Base-by-base conservation (phyloP, 1,284 basidiomycete species). In the Leccinum fuscescens region DNA sequence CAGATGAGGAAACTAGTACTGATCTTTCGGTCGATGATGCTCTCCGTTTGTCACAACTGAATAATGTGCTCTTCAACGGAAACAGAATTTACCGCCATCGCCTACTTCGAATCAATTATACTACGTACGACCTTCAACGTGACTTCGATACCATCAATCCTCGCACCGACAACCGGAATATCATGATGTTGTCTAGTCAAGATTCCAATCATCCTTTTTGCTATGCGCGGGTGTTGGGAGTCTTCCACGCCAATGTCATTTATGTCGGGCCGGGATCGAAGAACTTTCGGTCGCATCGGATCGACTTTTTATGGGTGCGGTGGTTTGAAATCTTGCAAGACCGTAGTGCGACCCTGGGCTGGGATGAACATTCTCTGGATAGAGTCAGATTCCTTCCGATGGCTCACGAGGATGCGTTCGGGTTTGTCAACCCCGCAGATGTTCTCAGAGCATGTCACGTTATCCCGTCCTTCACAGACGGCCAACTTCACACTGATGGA, bases 331-430 rank as follows among this genome's bases (percentile, higher is more conserved):
- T 50, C 6, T 14, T 56, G 4, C 22, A 50, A 11, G 53, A 60
- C 12, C 14, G 35, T 7, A 37, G 35, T 37, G 35, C 35, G 35
- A 29, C 22, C 5, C n/a, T 44, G 3, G 22, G 57, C 4, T 57
- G 49, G 64, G 20, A 55, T 2, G 2, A 44, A 6, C 2, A 14
- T 15, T 4, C 42, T n/a, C 39, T 63, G 2, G 55, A 60, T 15
- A 22, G 3, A 3, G 29, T 39, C 4, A 35, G n/a, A 4, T 66
- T 66, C 35, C 3, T 60, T 1, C 58, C 51, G 1, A 64, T 66
- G 57, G 24, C 3, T 7, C 15, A 55, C 1, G 5, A 6, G 1
- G 53, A 50, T 46, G 42, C 42, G 9, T 46, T 46, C 6, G 42
- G 42, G 42, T 46, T 46, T 46, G 42, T 46, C 17, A 6, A 46